Evolutionary conservation across 169 alveolate genomes (phyloP).

Genomic region (Amoebophrya sp.): DNA sequence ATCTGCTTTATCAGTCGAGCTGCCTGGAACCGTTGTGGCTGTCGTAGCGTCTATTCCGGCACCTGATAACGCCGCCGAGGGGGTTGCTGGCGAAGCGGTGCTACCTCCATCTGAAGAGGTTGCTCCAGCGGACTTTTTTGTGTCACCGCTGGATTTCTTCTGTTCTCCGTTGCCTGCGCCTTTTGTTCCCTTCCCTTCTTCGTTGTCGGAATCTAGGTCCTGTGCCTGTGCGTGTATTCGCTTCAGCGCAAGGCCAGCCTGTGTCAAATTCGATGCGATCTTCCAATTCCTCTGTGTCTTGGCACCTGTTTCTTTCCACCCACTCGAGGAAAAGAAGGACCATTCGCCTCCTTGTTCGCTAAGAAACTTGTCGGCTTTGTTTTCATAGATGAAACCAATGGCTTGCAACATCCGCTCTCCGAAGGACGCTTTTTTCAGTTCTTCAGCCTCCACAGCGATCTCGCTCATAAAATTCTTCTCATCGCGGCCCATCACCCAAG

Average conservation of each 20-base stretch:
- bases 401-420: slow-evolving; percentile 50
- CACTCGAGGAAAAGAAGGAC: background rate
- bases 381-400: slow-evolving; percentile 53
- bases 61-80: too few species aligned
- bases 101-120: background rate
- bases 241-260: background rate
- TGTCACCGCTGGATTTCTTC: background rate
- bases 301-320: slow-evolving; percentile 14
- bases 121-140: background rate
- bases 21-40: too few species aligned
- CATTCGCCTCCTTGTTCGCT: slow-evolving; percentile 29
- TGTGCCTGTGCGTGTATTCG: background rate
- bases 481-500: background rate
- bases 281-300: background rate
- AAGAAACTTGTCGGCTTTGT: slow-evolving; percentile 48
- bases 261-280: background rate
- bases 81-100: background rate
- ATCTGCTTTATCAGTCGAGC: too few species aligned
- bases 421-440: slow-evolving; percentile 38
- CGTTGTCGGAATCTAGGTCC: background rate
- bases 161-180: background rate
- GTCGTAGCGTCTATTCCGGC: too few species aligned
- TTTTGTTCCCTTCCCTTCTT: background rate
- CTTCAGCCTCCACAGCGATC: background rate
- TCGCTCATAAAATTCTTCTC: background rate